These are phyloP conservation scores for Pseudoperonospora humuli DNA, from an alignment of 352 stramenopile genomes.

Conservation along the genomic window DNA sequence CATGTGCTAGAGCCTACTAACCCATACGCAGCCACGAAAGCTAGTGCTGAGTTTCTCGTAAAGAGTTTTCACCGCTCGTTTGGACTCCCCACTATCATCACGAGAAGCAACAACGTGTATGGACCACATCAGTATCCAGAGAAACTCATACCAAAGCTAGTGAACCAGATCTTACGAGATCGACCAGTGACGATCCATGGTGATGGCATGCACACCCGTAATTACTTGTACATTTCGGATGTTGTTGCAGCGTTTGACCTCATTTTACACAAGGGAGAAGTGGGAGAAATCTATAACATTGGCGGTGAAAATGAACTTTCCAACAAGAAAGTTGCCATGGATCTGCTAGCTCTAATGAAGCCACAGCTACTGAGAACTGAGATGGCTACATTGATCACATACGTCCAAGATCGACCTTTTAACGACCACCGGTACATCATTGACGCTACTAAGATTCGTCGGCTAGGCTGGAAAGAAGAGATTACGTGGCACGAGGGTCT, in stretches of 20 bases:
- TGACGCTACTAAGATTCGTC: constrained; percentile 85
- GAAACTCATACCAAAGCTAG: constrained; percentile 98
- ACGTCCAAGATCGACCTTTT: constrained; percentile 91
- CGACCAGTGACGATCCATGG: constrained; percentile 92
- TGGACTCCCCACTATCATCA: constrained; percentile 95
- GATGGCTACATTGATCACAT: constrained; percentile 53
- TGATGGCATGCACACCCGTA: constrained; percentile 91
- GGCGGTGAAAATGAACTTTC: constrained; percentile 69
- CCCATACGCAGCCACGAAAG: constrained; percentile 97
- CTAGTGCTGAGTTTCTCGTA: constrained; percentile 96
- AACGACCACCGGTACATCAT: constrained; percentile 98
- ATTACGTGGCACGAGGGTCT: constrained; percentile 92
- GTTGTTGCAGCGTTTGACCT: constrained; percentile 94
- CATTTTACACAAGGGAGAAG: constrained; percentile 90
- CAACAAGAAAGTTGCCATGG: constrained; percentile 80
- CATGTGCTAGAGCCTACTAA: constrained; percentile 95
- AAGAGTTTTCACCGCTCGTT: constrained; percentile 92
- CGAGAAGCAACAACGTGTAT: constrained; percentile 98
- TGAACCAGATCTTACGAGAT: constrained; percentile 91
- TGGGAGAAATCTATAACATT: constrained; percentile 97
- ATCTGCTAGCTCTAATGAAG: constrained; percentile 73
- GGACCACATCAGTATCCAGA: constrained; percentile 98
- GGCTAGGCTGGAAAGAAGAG: constrained; percentile 90
- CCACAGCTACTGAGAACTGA: constrained; percentile 24
- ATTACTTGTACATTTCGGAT: constrained; percentile 97